Percentiles rank a stretch among this genome's conserved stretches.
These are phyloP conservation scores for Zarea fungicola DNA, from an alignment of 2,329 filamentous ascomycete genomes.

Conservation along the genomic window DNA sequence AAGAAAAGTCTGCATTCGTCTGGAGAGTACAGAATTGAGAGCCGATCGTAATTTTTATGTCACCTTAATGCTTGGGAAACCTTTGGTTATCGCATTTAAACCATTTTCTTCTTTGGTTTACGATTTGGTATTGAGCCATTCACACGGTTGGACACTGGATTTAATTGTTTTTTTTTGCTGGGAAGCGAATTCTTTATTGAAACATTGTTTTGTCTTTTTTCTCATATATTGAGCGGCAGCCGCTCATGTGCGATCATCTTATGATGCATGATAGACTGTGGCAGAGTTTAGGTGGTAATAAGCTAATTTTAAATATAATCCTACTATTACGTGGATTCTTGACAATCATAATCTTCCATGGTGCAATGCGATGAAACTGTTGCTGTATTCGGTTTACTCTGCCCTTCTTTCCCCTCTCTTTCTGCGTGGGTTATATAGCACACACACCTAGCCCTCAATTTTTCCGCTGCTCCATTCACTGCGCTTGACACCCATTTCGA, in stretches of 20 bases:
- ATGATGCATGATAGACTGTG: conserved; percentile 12
- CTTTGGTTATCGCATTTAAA: conserved; percentile 6
- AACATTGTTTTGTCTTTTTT: background rate
- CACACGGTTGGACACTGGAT: conserved; percentile 10
- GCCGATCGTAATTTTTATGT: background rate
- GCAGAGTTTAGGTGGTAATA: conserved; percentile 7
- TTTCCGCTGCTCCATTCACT: conserved; percentile 74
- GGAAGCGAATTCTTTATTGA: conserved; percentile 9
- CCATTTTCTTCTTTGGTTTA: conserved; percentile 9
- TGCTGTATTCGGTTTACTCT: background rate
- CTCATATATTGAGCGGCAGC: background rate
- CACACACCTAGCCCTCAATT: conserved; percentile 36
- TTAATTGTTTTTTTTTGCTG: conserved; percentile 8
- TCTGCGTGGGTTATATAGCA: background rate
- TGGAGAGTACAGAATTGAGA: background rate
- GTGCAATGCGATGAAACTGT: too few species aligned
- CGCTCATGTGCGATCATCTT: conserved; percentile 7
- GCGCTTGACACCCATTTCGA: conserved; percentile 88
- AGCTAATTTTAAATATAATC: conserved; percentile 1
- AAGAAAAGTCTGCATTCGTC: too few species aligned
- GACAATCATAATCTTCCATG: too few species aligned
- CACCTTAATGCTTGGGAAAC: conserved; percentile 10
- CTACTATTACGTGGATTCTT: background rate
- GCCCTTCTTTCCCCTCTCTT: conserved; percentile 3
- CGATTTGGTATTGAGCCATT: background rate